Base-by-base conservation (phyloP, 2,329 filamentous ascomycete genomes). In the Alternaria alternata region DNA sequence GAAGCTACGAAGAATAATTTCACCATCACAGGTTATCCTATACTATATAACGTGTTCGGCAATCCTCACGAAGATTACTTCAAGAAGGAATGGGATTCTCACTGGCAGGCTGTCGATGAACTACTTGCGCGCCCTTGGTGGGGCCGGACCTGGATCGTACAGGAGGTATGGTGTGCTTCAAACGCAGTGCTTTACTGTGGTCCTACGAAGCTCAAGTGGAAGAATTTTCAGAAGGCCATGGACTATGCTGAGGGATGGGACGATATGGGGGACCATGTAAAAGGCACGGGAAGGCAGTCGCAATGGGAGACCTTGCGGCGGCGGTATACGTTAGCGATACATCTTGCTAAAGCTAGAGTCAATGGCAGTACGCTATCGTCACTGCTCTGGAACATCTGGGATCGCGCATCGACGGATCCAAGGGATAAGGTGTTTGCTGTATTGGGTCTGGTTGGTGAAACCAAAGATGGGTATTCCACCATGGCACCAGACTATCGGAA, bases 101-200 rank as follows among this genome's bases (percentile, higher is more conserved):
- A 46, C 18, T 46, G 43, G 43, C n/a, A 32, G 24, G 24, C 26
- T 1, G 9, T 46, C 5, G 24, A 46, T 30, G 43, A 30, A 9
- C n/a, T 46, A 30, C 26, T 46, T 3, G 3, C 43, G n/a, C 43
- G 43, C 43, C 43, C 43, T 1, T 46, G 43, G 43, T 46, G 43
- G 43, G 43, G 26, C 3, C 43, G 43, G 5, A 46, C 43, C 11
- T 46, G 43, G 26, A 46, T 46, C 1, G 43, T 46, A 46, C 43
- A 46, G 26, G 43, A 46, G 9, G 9, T 46, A 32, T 46, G 43
- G 43, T 30, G 43, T 46, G 43, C 43, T 20, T 46, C 43, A n/a
- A 3, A 9, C 18, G 43, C 43, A 14, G 2, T 18, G 1, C 6
- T 46, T 0, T 11, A 46, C 4, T 46, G 43, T 4, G 43, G 43